Evolutionary conservation across 345 rosid genomes (phyloP).

Genomic region (Camelina sativa): DNA sequence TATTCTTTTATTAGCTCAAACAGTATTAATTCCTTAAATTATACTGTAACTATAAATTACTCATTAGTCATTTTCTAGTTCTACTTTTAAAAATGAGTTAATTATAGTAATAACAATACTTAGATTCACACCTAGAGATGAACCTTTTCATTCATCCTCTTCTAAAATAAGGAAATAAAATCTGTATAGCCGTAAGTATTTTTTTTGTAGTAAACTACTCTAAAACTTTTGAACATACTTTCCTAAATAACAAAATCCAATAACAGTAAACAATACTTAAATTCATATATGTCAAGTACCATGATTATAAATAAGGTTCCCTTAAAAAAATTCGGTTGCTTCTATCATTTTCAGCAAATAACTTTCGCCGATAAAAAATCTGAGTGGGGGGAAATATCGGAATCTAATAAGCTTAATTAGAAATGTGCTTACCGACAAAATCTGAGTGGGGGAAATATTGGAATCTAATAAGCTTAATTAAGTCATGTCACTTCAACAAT

Average conservation of each 20-base stretch:
- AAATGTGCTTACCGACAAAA: slow-evolving; percentile 36
- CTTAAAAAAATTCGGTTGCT: not conserved
- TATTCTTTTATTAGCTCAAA: not conserved
- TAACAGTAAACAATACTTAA: not conserved
- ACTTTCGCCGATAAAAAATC: not conserved
- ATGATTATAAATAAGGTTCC: slow-evolving; percentile 5
- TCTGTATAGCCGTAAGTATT: too few species aligned
- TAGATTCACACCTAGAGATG: too few species aligned
- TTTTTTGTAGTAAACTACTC: not conserved
- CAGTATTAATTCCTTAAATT: not conserved
- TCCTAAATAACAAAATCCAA: not conserved
- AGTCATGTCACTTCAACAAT: slow-evolving; percentile 10
- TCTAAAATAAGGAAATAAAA: too few species aligned
- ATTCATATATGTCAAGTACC: not conserved
- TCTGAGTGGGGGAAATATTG: slow-evolving; percentile 7
- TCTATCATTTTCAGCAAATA: slow-evolving; percentile 15
- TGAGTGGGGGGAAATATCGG: slow-evolving; percentile 10
- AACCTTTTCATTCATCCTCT: too few species aligned
- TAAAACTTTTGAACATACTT: not conserved
- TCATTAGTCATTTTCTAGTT: not conserved
- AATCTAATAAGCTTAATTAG: not conserved
- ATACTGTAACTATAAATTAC: not conserved
- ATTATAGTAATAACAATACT: not conserved
- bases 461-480: slow-evolving; percentile 5
- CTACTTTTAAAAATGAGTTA: not conserved